Evolutionary conservation across 768 basidiomycete species (phyloP), one percentile per base, ranked within the genome.

Genomic region (Hericium erinaceus): DNA sequence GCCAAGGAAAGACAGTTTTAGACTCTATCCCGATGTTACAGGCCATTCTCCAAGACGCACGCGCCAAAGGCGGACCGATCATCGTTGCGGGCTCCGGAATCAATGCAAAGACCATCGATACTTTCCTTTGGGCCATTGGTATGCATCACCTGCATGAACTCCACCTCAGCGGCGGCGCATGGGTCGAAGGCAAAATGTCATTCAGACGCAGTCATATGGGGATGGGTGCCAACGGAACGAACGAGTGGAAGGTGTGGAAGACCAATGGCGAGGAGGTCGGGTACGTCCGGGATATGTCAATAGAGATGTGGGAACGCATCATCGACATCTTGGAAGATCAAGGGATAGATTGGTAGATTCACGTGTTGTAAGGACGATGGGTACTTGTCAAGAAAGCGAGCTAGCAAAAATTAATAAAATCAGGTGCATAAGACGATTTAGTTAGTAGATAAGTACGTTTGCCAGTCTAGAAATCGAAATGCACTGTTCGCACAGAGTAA

Each of bases 51-150:
- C 61, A 41, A 55, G 51, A 62, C 39, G 38, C 57, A 41, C 58
- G 40, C 46, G 28, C 11, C 2, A 49, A 24, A 7, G 53, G 26
- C 44, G 28, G 61, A 18, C 48, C 60, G 6, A 56, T 28, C 9
- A 78, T 93, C 52, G 78, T 92, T 60, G 85, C 88, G 2, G 90
- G 90, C 4, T 86, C 87, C 11, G 89, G 90, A 1, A 81, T 92
- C 56, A 89, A 85, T 61, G 66, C 75, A 7, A 64, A 72, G 9
- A 89, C 80, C 1, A 70, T 84, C n/a, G 66, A 71, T 1, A 54
- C 61, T 11, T 49, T 92, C 38, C 71, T 89, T 52, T 64, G 75
- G 20, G 62, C 70, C 18, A 72, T 91, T 39, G 63, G 82, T 22
- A 79, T 82, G 0, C 70, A 76, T 24, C 85, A 85, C 6, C 67